Evolutionary conservation across 192 early-diverging fungal species (phyloP).

Genomic region (Cetraspora pellucida): DNA sequence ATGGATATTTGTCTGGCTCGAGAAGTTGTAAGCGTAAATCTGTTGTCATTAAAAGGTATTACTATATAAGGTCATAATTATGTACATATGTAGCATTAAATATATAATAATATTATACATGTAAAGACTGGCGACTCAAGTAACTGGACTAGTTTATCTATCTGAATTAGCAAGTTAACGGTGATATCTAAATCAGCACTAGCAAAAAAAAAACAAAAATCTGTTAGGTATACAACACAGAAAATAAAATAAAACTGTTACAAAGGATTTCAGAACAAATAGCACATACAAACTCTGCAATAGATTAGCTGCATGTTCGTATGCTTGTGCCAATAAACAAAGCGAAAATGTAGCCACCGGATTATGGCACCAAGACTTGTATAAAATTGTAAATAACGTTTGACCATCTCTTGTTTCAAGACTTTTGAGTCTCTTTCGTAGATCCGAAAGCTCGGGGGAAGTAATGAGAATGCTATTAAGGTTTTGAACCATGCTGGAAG

Average conservation of each 20-base stretch:
- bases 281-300: constrained; percentile 72
- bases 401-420: constrained; percentile 79
- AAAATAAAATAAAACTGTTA: neutral
- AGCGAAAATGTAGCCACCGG: constrained; percentile 92
- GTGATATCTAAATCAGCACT: constrained; percentile 92
- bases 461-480: constrained; percentile 96
- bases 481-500: constrained; percentile 96
- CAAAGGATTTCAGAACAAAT: neutral
- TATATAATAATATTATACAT: constrained; percentile 46
- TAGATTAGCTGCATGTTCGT: constrained; percentile 85
- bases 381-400: constrained; percentile 81
- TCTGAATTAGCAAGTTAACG: constrained; percentile 90
- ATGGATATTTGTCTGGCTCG: constrained; percentile 88
- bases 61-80: neutral
- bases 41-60: constrained; percentile 26
- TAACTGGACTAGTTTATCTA: constrained; percentile 98
- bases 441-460: constrained; percentile 82
- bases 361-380: constrained; percentile 96
- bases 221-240: neutral
- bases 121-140: constrained; percentile 98
- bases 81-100: neutral
- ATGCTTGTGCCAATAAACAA: constrained; percentile 95
- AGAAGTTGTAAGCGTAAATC: constrained; percentile 89
- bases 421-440: constrained; percentile 79
- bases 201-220: neutral